Evolutionary conservation across 2,329 filamentous ascomycete species (phyloP).

Genomic region (Passalora sequoiae): DNA sequence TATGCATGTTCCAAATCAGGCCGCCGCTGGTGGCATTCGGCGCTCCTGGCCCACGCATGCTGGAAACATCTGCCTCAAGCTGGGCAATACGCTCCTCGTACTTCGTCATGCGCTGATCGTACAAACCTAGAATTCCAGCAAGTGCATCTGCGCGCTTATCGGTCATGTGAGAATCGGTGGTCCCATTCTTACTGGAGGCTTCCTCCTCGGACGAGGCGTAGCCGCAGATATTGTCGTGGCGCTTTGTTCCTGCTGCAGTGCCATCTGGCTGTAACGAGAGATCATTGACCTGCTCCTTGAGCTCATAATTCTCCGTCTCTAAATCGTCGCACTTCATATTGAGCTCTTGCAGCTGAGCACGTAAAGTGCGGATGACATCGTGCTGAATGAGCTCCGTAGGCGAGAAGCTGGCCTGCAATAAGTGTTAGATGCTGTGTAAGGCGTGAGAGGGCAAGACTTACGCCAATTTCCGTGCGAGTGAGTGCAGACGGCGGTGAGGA

Average conservation of each 20-base stretch:
- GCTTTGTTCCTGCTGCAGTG: neutral
- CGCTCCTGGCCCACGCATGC: too few relatives aligned
- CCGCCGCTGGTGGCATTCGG: too few relatives aligned
- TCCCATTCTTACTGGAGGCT: too few relatives aligned
- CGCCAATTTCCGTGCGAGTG: neutral
- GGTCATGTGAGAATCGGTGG: too few relatives aligned
- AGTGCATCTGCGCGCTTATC: too few relatives aligned
- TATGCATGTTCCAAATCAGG: too few relatives aligned
- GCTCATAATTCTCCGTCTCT: slow-evolving; percentile 1
- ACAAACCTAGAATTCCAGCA: too few relatives aligned
- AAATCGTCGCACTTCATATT: slow-evolving; percentile 3
- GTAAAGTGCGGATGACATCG: neutral
- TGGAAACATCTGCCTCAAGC: too few relatives aligned
- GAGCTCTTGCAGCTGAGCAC: neutral
- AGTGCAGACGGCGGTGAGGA: too few relatives aligned
- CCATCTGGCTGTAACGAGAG: neutral
- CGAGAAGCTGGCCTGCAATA: neutral
- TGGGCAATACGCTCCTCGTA: too few relatives aligned
- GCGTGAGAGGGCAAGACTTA: neutral
- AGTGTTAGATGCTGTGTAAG: neutral
- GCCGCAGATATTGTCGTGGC: neutral
- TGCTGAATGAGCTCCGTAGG: slow-evolving; percentile 5
- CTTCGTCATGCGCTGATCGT: too few relatives aligned
- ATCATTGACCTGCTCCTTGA: slow-evolving; percentile 1
- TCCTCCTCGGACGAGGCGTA: slow-evolving; percentile 1